Percentiles rank a stretch among this genome's conserved stretches.
Conservation (phyloP, 768 basidiomycete genomes). For the Leucocoprinus birnbaumii region DNA sequence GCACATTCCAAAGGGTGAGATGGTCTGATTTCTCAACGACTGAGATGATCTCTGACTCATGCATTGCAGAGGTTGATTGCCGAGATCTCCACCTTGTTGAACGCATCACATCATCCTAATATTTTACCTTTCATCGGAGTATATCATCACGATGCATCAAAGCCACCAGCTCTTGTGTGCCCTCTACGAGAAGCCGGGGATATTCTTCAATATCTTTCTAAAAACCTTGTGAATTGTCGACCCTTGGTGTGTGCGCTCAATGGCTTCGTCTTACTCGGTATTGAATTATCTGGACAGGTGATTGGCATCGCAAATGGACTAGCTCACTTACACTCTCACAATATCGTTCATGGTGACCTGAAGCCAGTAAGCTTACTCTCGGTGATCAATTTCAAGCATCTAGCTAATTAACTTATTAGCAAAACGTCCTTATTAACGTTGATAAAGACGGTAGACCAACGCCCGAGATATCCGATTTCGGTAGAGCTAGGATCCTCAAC, state of each 20-base stretch:
- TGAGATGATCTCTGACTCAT: neutral
- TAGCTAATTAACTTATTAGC: neutral
- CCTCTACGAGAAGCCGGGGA: slow-evolving; percentile 1
- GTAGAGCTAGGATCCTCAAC: neutral
- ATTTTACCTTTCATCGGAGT: slow-evolving; percentile 5
- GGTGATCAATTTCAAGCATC: no score
- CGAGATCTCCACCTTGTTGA: neutral
- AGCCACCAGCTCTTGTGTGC: slow-evolving; percentile 6
- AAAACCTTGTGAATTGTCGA: neutral
- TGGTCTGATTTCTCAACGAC: neutral
- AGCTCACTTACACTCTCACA: slow-evolving; percentile 1
- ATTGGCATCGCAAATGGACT: slow-evolving; percentile 1
- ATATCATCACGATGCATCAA: neutral
- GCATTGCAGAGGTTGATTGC: neutral
- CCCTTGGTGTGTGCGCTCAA: neutral
- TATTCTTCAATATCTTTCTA: neutral
- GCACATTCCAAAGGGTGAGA: neutral
- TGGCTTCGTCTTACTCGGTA: neutral
- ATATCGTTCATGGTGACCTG: slow-evolving; percentile 9
- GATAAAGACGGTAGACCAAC: neutral
- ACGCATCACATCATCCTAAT: neutral
- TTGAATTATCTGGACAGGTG: neutral
- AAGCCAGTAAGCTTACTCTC: neutral
- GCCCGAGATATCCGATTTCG: slow-evolving; percentile 7
- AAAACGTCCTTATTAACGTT: neutral